These are phyloP conservation scores for Sungouiozyma intestinalis DNA, from an alignment of 805 yeast species.

Conservation along the genomic window DNA sequence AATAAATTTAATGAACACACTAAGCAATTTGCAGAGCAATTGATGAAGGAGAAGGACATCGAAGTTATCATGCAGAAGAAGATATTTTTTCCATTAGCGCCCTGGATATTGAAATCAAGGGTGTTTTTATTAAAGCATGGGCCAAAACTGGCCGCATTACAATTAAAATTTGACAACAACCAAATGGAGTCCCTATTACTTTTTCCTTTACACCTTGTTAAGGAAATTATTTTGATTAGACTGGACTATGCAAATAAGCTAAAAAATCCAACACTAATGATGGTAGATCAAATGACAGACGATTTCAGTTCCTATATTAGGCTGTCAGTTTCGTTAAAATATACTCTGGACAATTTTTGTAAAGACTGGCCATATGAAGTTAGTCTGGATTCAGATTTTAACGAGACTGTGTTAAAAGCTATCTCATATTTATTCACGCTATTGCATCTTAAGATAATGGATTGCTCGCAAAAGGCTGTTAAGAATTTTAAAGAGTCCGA, in stretches of 20 bases:
- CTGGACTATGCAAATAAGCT: constrained; percentile 68
- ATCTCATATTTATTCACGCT: constrained; percentile 64
- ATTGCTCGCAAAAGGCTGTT: constrained; percentile 61
- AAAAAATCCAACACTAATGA: constrained; percentile 83
- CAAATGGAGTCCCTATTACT: constrained; percentile 53
- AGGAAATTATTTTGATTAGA: constrained; percentile 67
- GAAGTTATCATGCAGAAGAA: constrained; percentile 62
- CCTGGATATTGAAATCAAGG: constrained; percentile 76
- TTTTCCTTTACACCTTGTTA: constrained; percentile 72
- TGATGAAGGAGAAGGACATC: constrained; percentile 71
- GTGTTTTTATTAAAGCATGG: constrained; percentile 55
- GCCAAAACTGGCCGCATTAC: constrained; percentile 51
- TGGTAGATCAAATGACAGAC: constrained; percentile 87
- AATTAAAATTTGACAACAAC: constrained; percentile 64
- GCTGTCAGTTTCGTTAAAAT: constrained; percentile 65
- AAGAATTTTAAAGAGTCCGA: constrained; percentile 89
- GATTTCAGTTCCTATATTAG: constrained; percentile 72
- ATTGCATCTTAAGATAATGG: constrained; percentile 66
- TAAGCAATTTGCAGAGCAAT: constrained; percentile 68
- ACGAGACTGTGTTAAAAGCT: constrained; percentile 60
- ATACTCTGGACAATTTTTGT: constrained; percentile 51
- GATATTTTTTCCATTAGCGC: constrained; percentile 58
- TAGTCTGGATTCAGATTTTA: constrained; percentile 52
- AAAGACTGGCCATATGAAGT: constrained; percentile 60
- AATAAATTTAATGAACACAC: constrained; percentile 40